Base-by-base conservation (phyloP, 73 alveolate species). In the Paraurostyla sp. region DNA sequence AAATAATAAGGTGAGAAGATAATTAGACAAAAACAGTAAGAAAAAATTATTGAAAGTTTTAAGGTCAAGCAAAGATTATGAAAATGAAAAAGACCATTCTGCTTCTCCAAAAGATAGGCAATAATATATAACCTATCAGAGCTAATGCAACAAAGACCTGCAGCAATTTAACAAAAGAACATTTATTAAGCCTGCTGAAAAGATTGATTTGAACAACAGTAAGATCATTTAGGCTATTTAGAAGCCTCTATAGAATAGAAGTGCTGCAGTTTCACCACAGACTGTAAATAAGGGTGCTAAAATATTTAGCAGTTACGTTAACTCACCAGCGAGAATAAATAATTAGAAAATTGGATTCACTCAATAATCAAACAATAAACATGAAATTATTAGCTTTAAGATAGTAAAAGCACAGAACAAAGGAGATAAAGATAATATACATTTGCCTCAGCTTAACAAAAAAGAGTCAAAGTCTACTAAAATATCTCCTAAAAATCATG, bases 281-380 rank as follows among this genome's bases (percentile, higher is more conserved):
- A 40, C 41, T 2, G 11, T 2, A 22, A 38, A 7, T 9, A 65
- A 40, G n/a, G n/a, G n/a, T n/a, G n/a, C n/a, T 40, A 65, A 30
- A 4, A 40, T 65, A 33, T 22, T 65, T 32, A 40, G 20, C 25
- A 38, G 82, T 65, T 65, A 65, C 41, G 82, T 58, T 3, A 65
- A 65, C 41, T 65, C 82, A 18, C 82, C 82, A 18, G 58, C 41
- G 9, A 32, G 82, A 40, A 40, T 65, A 22, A 65, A 65, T 65
- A 56, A 65, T 40, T n/a, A 65, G 3, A 65, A 65, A 40, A 65
- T 52, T 9, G 23, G 23, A 18, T 4, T 35, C 32, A 30, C 3
- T 16, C 40, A 4, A 33, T 38, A 65, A 38, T 58, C 56, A 18
- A 6, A 20, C 4, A 40, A 22, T 30, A 65, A 20, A 2, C 16